phyloP scores from a whole-genome alignment of 2,329 filamentous ascomycete genomes.

The Cordyceps cateniannulata region DNA sequence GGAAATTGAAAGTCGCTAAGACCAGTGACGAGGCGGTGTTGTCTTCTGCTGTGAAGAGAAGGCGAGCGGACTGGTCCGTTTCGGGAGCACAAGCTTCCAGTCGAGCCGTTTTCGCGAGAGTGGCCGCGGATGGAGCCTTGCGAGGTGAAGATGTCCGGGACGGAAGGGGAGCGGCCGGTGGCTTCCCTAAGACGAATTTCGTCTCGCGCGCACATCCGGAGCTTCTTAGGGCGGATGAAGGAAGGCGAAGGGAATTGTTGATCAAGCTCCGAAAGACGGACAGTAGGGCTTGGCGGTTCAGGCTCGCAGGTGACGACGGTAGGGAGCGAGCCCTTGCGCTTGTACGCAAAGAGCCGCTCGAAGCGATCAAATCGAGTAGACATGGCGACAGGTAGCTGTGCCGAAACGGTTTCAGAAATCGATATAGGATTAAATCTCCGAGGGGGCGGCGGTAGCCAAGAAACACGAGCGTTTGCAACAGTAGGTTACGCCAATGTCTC shows the following conservation, averaged over 20 bases:
- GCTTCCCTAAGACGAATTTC: constrained; percentile 31
- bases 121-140: constrained; percentile 10
- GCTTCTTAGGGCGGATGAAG: constrained; percentile 49
- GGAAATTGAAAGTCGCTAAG: constrained; percentile 34
- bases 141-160: constrained; percentile 6
- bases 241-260: constrained; percentile 44
- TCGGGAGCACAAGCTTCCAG: constrained; percentile 12
- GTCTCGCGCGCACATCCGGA: constrained; percentile 51
- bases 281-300: constrained; percentile 19
- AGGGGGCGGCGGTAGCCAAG: neutral
- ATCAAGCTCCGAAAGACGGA: constrained; percentile 18
- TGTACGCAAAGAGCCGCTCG: constrained; percentile 46
- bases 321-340: constrained; percentile 28
- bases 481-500: constrained; percentile 1
- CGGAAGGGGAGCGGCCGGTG: constrained; percentile 20
- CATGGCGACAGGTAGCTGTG: constrained; percentile 33
- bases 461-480: constrained; percentile 11
- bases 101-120: constrained; percentile 13
- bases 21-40: constrained; percentile 21
- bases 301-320: constrained; percentile 21
- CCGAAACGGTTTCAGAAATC: neutral
- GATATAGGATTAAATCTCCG: neutral
- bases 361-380: constrained; percentile 42
- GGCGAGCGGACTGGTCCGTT: constrained; percentile 21
- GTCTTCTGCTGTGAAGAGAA: constrained; percentile 19